Percentiles rank a stretch among this genome's conserved stretches.
Evolutionary conservation across 1,284 basidiomycete species (phyloP).

Genomic region (Trichosporon faecale): DNA sequence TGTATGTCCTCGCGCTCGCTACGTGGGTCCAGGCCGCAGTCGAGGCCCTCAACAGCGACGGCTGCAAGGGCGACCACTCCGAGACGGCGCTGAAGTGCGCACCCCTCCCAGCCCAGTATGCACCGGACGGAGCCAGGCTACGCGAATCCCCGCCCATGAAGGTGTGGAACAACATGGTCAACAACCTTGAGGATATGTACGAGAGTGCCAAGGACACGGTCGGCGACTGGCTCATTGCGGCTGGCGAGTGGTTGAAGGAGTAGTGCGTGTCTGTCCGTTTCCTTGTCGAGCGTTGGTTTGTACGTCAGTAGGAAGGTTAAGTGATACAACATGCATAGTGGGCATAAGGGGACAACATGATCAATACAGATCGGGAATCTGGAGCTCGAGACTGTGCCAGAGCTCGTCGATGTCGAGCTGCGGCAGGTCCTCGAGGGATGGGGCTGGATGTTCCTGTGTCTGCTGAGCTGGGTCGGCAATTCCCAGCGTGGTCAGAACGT

Average conservation of each 20-base stretch:
- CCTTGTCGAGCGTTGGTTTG: too few species aligned
- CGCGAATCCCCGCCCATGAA: neutral
- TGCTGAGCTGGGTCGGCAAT: constrained; percentile 6
- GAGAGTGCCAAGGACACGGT: neutral
- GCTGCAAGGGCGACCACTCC: neutral
- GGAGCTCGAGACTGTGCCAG: constrained; percentile 9
- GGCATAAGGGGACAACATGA: neutral
- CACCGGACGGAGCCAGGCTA: neutral
- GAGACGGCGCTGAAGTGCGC: neutral
- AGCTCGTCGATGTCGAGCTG: constrained; percentile 22
- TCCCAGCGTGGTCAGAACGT: constrained; percentile 11
- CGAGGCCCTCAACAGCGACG: neutral
- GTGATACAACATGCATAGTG: neutral
- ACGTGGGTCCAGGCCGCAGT: neutral
- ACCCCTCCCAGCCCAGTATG: neutral
- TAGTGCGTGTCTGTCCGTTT: neutral
- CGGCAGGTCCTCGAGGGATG: constrained; percentile 11
- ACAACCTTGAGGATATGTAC: neutral
- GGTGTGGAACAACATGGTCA: neutral
- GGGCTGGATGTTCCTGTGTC: neutral
- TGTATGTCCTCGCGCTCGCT: neutral
- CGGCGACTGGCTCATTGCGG: neutral
- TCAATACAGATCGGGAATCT: neutral
- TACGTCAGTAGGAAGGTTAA: neutral
- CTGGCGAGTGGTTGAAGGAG: neutral